Percentiles rank a stretch among this genome's conserved stretches.
These are phyloP conservation scores for Sisymbrium irio DNA, from an alignment of 345 rosid species.

Conservation along the genomic window DNA sequence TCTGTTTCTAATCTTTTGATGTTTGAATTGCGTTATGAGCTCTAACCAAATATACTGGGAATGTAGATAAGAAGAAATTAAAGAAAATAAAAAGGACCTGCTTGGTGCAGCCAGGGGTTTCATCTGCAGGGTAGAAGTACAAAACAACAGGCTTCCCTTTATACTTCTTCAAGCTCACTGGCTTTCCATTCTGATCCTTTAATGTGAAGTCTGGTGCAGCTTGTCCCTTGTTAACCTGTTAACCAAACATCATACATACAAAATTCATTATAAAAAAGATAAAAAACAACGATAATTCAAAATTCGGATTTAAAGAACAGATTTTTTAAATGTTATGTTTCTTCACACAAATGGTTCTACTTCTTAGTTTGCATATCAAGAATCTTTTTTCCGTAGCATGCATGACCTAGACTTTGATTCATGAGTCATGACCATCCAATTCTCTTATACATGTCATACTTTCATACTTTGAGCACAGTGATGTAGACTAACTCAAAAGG, in stretches of 20 bases:
- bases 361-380: background rate
- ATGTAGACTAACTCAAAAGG: background rate
- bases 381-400: background rate
- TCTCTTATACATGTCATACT: background rate
- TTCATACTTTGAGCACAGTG: background rate
- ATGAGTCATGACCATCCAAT: background rate
- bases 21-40: background rate
- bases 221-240: constrained; percentile 74
- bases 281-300: no score
- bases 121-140: constrained; percentile 98
- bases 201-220: constrained; percentile 76
- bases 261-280: no score
- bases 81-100: constrained; percentile 44
- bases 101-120: constrained; percentile 91
- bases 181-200: constrained; percentile 89
- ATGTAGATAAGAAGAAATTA: background rate
- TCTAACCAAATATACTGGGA: background rate
- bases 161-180: constrained; percentile 62
- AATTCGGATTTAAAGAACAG: no score
- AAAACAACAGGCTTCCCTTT: constrained; percentile 95
- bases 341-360: background rate
- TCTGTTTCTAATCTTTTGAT: background rate
- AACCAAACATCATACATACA: no score
- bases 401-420: background rate
- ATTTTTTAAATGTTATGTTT: background rate